Base-by-base conservation (phyloP, 768 basidiomycete genomes). In the Pleurotus giganteus region DNA sequence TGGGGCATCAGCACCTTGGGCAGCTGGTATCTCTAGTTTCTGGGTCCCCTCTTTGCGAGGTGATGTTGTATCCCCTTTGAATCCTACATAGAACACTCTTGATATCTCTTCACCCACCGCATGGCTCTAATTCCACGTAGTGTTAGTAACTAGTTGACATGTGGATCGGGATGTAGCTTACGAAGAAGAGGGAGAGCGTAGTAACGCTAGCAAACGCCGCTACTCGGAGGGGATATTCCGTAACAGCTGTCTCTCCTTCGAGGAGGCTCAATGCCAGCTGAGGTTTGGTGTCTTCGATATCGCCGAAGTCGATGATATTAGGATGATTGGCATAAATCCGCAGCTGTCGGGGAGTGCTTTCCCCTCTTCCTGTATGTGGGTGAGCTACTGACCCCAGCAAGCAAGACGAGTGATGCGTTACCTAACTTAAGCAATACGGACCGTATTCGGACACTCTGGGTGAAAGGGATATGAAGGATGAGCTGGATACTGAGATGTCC, bases 391-490 rank as follows among this genome's bases (percentile, higher is more conserved):
- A n/a, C 55, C 50, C 17, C 27, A 56, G 44, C 37, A 7, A 9
- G 26, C 13, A 44, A 5, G 54, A 27, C 19, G 39, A 15, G 54
- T 50, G n/a, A 39, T 21, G 2, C 62, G 76, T 60, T 64, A 89
- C 91, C 91, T 41, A 90, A 69, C 66, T 93, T 93, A 53, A 94
- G 70, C 17, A 92, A 63, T 4, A 94, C 66, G 15, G 91, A 90
- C 57, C 82, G 82, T 39, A 94, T 66, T 43, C 89, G 78, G 23
- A 93, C 91, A 62, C 85, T 88, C 65, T 91, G 80, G 0, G 78
- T 78, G 73, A 94, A 94, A 0, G 91, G 89, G 45, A 94, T 69
- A 66, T 91, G 89, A 57, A 94, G 76, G 62, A 93, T 86, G 53
- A 92, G 74, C 91, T 93, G 60, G 42, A 43, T 41, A 31, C 31